Evolutionary conservation across 805 yeast species (phyloP), one percentile per base, ranked within the genome.

Genomic region (Schwanniomyces polymorphus): DNA sequence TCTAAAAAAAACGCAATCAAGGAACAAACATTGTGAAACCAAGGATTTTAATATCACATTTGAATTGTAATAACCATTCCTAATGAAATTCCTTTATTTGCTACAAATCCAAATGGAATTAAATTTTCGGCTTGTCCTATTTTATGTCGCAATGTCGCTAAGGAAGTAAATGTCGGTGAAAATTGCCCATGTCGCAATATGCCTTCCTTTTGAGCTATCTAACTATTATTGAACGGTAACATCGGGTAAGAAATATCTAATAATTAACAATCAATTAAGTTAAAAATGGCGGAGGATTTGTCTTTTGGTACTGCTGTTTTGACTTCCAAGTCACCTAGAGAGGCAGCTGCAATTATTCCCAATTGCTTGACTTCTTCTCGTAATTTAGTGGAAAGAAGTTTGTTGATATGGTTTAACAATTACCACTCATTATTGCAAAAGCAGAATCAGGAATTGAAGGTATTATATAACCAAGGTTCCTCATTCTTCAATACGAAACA

Each of bases 361-460:
- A 64, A 64, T 49, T 61, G 68, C 23, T 55, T 72, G 47, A 60
- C 61, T 39, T 53, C 63, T 25, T 60, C 72, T 42, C 52, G 62
- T 34, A 53, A 51, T 17, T 61, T 70, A 41, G 52, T 68, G 28
- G 63, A 63, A 44, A 60, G 61, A 29, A 58, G 62, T 42, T 58
- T 73, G 47, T 58, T 65, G 48, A 49, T 47, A 7, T 73, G 75
- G 72, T 72, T 72, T 45, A 58, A 54, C 27, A 44, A 48, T 16
- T 63, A 63, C 48, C 45, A 56, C 23, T 40, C 52, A 9, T 31
- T 48, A 27, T 39, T 64, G 14, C 62, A 58, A 21, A 57, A 53
- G 26, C 57, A 60, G 42, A 85, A 85, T 57, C 79, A 78, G 47
- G 84, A 80, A 43, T 73, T 88, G 51, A 82, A 87, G 33, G 75